Base-by-base conservation (phyloP, 345 rosid species). In the Bretschneidera sinensis region DNA sequence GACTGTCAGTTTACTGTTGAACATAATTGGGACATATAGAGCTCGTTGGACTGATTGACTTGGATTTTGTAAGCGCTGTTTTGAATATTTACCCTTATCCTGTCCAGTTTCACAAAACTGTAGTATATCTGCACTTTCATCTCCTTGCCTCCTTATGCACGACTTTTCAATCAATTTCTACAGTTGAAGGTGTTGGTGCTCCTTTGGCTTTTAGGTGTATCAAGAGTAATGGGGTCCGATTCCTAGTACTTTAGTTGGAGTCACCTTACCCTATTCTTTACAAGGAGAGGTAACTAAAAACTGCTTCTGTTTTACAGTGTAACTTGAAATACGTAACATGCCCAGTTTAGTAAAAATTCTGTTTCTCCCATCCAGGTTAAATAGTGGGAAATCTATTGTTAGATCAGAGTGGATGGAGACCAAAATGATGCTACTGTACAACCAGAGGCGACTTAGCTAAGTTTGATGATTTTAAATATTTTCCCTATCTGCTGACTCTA, bases 131-230 rank as follows among this genome's bases (percentile, higher is more conserved):
- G 50, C 48, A 53, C 49, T 61, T 48, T 70, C 54, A 24, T 67
- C 47, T 64, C 52, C 35, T 45, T 58, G 60, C 53, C 51, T 63
- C n/a, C 60, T 54, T 24, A 67, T 48, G 25, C 52, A 45, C 67
- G 74, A 55, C 39, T 25, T 61, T 67, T 60, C 51, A 33, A 59
- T 77, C 59, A 59, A 51, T 58, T 58, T 65, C 55, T 73, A 22
- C 71, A 94, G 99, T 95, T 69, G 86, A 88, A 77, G 76, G 66
- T 65, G 64, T 65, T 65, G 75, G 79, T 68, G 69, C 70, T 72
- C 96, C 99, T 76, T 68, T 94, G 78, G 87, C 95, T 47, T 84
- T 90, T 70, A 82, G 87, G 71, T 88, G 97, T 79, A 88, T 94
- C 80, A 94, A 90, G 78, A 68, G 85, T 69, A 76, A 78, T 65